Evolutionary conservation across 768 basidiomycete species (phyloP), one percentile per base, ranked within the genome.

Genomic region (Mycena leptocephala): DNA sequence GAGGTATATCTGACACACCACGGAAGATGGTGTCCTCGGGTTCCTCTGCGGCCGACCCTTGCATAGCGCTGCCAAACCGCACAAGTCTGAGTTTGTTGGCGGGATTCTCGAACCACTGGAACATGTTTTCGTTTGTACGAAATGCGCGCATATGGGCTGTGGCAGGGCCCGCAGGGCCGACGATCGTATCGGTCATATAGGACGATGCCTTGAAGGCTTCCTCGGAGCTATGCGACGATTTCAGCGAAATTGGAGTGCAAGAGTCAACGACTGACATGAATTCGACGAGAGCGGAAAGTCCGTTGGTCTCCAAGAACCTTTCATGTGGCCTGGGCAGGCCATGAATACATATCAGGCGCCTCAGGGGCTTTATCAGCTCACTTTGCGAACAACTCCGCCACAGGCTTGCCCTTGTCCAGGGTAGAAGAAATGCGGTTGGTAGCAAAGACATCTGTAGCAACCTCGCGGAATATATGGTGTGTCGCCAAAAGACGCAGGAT

Each of bases 401-500:
- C 69, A 16, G 63, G 30, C 62, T 70, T 81, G 11, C 69, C 78
- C 14, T 79, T 81, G 56, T 83, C 83, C 18, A 83, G 53, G 11
- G 71, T 24, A 0, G 80, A 72, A 5, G 83, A 83, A 22, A 79
- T 71, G 16, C 81, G 80, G 70, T 83, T 85, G 66, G 79, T 79
- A 7, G 81, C 76, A 59, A 81, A 85, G 5, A 80, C 79, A 58
- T 82, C 72, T 2, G 80, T 78, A 10, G 74, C 9, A 22, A 66
- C 63, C 35, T 73, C 72, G 14, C 72, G 63, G 62, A 73, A 73
- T 20, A 73, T 66, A 70, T 84, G 82, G 51, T 80, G 77, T 0
- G 80, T 79, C 20, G 83, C 82, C 20, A 84, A 80, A 22, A 80
- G 75, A 22, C 84, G 80, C 2, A 85, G 76, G 53, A 80, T 51